Base-by-base conservation (phyloP, 2,329 filamentous ascomycete species). In the Talaromyces pinophilus region DNA sequence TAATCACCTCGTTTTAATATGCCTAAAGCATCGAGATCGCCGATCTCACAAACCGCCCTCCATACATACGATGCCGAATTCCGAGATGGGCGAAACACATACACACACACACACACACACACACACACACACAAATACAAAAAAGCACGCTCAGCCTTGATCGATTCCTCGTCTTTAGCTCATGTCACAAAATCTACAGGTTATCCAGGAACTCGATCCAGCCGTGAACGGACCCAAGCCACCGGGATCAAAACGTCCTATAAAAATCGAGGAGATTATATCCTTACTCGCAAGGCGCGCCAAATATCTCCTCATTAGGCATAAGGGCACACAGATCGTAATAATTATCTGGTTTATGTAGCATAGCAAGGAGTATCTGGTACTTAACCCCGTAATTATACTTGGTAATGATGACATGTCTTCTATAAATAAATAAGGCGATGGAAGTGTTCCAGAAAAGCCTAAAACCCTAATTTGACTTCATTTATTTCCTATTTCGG, bases 401-500 rank as follows among this genome's bases (percentile, higher is more conserved):
- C 10, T n/a, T 30, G 48, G 5, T 35, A 19, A 38, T 15, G 33
- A 38, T 57, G 19, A 38, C 30, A 19, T 38, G 33, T 11, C 17
- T 57, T 57, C 30, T 57, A 57, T 57, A 25, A 57, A 57, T 57
- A 57, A 38, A 38, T 35, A 22, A 28, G 52, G 30, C 17, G 17
- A 55, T 55, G 52, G 30, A 59, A 22, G 52, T 7, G n/a, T 33
- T 55, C 38, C 33, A 42, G 60, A 50, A 54, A 67, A 70, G 46
- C 64, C 60, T 71, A 73, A 76, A 77, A 80, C 76, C 77, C 78
- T 77, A 77, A 77, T 79, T 77, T 79, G 78, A 73, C 72, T 73
- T 77, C 76, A 80, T 38, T 80, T 77, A 78, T 80, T 78, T 77
- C 76, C 78, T 80, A 76, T n/a, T 79, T 3, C 7, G 54, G 52